Conservation (phyloP, 805 yeast species). For the Saccharomycopsis fodiens region DNA sequence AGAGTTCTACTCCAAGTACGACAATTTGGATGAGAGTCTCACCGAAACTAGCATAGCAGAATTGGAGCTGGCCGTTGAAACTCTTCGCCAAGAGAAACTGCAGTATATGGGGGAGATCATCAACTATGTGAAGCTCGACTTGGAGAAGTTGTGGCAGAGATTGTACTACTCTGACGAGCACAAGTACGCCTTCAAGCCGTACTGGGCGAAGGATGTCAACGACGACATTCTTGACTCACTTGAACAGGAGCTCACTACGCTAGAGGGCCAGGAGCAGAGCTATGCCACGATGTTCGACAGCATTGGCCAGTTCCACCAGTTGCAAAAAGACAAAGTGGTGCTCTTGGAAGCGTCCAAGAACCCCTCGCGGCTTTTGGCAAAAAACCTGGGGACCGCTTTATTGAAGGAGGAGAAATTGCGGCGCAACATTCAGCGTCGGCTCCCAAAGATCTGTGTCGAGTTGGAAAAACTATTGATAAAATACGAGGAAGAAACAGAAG, state of each 20-base stretch:
- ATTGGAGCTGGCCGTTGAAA: constrained; percentile 46
- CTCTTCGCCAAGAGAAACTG: constrained; percentile 53
- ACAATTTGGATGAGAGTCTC: background rate
- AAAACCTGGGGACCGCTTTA: constrained; percentile 71
- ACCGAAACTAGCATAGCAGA: constrained; percentile 41
- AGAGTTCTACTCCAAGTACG: constrained; percentile 27
- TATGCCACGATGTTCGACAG: constrained; percentile 48
- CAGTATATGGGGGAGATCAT: constrained; percentile 64
- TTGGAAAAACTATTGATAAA: constrained; percentile 39
- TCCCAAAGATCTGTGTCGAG: constrained; percentile 55
- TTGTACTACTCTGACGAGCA: constrained; percentile 52
- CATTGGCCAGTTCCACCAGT: constrained; percentile 46
- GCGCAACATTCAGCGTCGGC: constrained; percentile 53
- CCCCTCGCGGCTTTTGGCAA: constrained; percentile 67
- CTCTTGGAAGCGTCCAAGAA: constrained; percentile 69
- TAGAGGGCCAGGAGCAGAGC: constrained; percentile 42
- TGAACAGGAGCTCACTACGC: constrained; percentile 48
- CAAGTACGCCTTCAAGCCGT: constrained; percentile 39
- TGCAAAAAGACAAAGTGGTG: constrained; percentile 52
- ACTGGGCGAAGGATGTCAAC: constrained; percentile 37
- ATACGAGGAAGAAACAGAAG: constrained; percentile 34
- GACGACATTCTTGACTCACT: constrained; percentile 58
- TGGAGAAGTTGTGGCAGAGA: constrained; percentile 53
- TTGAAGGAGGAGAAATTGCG: constrained; percentile 74
- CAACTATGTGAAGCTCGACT: constrained; percentile 48